Percentiles rank a stretch among this genome's conserved stretches.
Conservation (phyloP, 495 filamentous ascomycete genomes). For the Elasticomyces elasticus region DNA sequence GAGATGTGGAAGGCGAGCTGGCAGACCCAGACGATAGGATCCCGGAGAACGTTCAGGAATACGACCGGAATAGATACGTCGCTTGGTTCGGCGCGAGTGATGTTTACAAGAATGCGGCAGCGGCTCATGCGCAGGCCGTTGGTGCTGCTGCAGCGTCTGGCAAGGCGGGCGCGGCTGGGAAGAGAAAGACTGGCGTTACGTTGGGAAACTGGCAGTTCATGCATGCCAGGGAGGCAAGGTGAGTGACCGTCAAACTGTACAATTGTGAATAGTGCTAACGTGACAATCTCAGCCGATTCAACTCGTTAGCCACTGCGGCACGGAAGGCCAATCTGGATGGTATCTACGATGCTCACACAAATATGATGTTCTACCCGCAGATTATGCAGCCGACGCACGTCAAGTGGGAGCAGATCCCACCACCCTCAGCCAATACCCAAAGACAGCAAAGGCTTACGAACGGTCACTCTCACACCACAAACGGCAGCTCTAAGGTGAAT, state of each 20-base stretch:
- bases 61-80: slow-evolving; percentile 94
- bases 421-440: slow-evolving; percentile 28
- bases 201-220: slow-evolving; percentile 96
- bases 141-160: slow-evolving; percentile 65
- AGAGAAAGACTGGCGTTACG: slow-evolving; percentile 77
- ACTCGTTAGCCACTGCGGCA: slow-evolving; percentile 51
- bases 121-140: no score
- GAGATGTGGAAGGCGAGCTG: slow-evolving; percentile 79
- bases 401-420: slow-evolving; percentile 53
- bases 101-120: slow-evolving; percentile 65
- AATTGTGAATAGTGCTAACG: slow-evolving; percentile 25
- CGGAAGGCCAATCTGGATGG: slow-evolving; percentile 63
- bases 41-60: slow-evolving; percentile 58
- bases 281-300: slow-evolving; percentile 57
- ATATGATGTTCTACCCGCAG: slow-evolving; percentile 72
- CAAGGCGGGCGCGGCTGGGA: slow-evolving; percentile 61
- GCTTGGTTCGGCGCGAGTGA: slow-evolving; percentile 95
- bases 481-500: slow-evolving; percentile 6
- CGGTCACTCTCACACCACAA: neutral
- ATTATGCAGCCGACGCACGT: slow-evolving; percentile 86
- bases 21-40: slow-evolving; percentile 78
- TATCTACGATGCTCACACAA: slow-evolving; percentile 88
- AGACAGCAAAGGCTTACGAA: no score
- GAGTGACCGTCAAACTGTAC: slow-evolving; percentile 26
- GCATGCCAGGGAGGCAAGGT: slow-evolving; percentile 85